Evolutionary conservation across 164 flowering plant genomes (phyloP).

Genomic region (Annona squamosa): DNA sequence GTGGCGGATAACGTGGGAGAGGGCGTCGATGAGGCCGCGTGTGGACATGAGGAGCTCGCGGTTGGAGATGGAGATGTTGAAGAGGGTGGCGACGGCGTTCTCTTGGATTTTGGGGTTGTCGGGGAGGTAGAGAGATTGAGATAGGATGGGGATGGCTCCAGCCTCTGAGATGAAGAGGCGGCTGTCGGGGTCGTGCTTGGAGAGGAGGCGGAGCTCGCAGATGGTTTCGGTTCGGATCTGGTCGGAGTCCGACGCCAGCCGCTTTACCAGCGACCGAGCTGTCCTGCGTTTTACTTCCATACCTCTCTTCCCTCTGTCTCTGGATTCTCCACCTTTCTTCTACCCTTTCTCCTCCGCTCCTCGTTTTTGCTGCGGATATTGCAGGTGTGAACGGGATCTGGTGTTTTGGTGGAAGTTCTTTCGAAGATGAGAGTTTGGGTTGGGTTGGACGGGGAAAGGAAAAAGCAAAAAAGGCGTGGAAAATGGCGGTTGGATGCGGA

Average conservation of each 20-base stretch:
- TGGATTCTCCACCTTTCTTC: not conserved
- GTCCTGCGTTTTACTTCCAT: constrained; percentile 66
- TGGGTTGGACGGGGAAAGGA: not conserved
- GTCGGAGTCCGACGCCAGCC: constrained; percentile 67
- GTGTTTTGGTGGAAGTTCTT: not conserved
- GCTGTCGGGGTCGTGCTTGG: constrained; percentile 62
- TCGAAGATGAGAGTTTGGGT: not conserved
- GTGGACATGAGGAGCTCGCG: constrained; percentile 59
- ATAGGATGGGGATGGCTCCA: constrained; percentile 61
- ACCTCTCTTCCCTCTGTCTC: not conserved
- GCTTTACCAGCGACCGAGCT: constrained; percentile 43
- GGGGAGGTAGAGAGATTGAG: constrained; percentile 54
- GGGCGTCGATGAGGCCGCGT: constrained; percentile 72
- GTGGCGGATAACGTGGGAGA: constrained; percentile 60
- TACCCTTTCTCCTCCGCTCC: not conserved
- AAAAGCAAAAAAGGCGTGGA: not conserved
- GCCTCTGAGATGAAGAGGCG: constrained; percentile 60
- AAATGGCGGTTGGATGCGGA: not conserved
- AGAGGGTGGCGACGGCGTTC: constrained; percentile 78
- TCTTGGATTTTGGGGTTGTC: constrained; percentile 37
- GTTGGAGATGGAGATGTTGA: constrained; percentile 73
- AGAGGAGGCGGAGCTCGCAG: constrained; percentile 65
- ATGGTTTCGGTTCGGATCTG: constrained; percentile 56
- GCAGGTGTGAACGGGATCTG: not conserved
- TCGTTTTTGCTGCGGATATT: not conserved